A percentile compares a stretch with the other conserved stretches of the same genome.
These are phyloP conservation scores for Lactifluus piperatus DNA, from an alignment of 768 basidiomycete species.

Conservation along the genomic window DNA sequence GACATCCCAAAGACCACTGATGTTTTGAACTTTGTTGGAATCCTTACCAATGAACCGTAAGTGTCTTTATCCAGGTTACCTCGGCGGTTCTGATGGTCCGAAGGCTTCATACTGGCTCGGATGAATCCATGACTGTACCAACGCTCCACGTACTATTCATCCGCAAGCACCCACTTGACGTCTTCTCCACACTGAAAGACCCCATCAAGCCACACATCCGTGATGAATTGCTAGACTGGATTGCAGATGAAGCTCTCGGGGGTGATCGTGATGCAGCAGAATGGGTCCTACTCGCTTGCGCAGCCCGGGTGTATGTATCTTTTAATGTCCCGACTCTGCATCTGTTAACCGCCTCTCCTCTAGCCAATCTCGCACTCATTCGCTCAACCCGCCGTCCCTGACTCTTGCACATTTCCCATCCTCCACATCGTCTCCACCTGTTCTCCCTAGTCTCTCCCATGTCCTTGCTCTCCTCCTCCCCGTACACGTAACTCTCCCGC, in stretches of 20 bases:
- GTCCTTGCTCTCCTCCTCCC: conserved; percentile 55
- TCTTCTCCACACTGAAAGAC: conserved; percentile 12
- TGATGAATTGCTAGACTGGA: conserved; percentile 57
- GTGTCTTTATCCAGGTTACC: conserved; percentile 24
- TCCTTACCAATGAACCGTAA: conserved; percentile 58
- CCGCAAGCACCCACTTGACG: conserved; percentile 32
- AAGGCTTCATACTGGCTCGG: conserved; percentile 31
- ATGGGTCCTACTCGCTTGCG: conserved; percentile 56
- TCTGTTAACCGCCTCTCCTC: conserved; percentile 1
- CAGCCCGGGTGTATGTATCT: conserved; percentile 53
- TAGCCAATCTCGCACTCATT: conserved; percentile 60
- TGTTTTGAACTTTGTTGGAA: conserved; percentile 61
- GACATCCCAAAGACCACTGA: conserved; percentile 52
- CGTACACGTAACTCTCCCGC: conserved; percentile 42
- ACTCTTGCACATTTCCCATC: conserved; percentile 56
- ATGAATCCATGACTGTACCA: conserved; percentile 37
- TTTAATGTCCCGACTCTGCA: neutral
- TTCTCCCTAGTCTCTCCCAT: conserved; percentile 40
- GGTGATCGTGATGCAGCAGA: conserved; percentile 65
- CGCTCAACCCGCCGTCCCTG: conserved; percentile 59
- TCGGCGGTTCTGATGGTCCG: neutral
- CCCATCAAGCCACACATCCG: conserved; percentile 29
- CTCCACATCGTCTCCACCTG: conserved; percentile 20
- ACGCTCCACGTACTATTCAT: conserved; percentile 64
- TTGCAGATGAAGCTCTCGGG: conserved; percentile 58